Evolutionary conservation across 2,329 filamentous ascomycete species (phyloP).

Genomic region (Thielaviopsis musarum): DNA sequence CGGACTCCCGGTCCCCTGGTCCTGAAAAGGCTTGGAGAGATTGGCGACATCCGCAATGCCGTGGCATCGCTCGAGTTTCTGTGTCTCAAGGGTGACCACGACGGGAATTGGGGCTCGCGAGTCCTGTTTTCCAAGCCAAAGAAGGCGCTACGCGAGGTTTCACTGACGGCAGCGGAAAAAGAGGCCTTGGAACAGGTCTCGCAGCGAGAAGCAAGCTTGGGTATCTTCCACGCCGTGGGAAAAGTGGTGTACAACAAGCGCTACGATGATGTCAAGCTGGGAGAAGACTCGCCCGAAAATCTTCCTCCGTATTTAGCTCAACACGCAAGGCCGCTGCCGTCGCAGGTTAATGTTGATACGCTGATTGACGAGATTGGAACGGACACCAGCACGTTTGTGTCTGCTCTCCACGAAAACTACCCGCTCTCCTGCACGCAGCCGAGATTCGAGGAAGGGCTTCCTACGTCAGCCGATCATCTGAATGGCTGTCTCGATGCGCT

Average conservation of each 20-base stretch:
- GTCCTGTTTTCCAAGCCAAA: constrained; percentile 54
- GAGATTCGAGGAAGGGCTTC: constrained; percentile 31
- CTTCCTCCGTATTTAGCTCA: constrained; percentile 44
- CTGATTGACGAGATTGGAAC: constrained; percentile 90
- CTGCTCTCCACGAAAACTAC: constrained; percentile 88
- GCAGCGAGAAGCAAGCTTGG: constrained; percentile 74
- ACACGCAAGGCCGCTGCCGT: constrained; percentile 40
- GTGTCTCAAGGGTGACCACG: constrained; percentile 56
- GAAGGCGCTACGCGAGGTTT: constrained; percentile 39
- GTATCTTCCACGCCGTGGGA: constrained; percentile 90
- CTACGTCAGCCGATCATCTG: constrained; percentile 45
- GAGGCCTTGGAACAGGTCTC: constrained; percentile 69
- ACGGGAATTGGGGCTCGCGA: constrained; percentile 54
- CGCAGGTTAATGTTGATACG: constrained; percentile 51
- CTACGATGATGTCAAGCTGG: constrained; percentile 4
- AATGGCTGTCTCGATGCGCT: constrained; percentile 75
- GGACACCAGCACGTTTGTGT: constrained; percentile 77
- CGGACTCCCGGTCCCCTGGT: constrained; percentile 64
- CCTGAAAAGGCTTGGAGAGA: constrained; percentile 63
- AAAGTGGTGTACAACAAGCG: constrained; percentile 96
- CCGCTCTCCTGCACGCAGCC: constrained; percentile 58
- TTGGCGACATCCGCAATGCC: constrained; percentile 86
- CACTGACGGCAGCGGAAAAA: constrained; percentile 58
- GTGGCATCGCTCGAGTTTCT: constrained; percentile 84
- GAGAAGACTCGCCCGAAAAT: constrained; percentile 24